Evolutionary conservation across 257 asterid species (phyloP).

Genomic region (Datura wrightii): DNA sequence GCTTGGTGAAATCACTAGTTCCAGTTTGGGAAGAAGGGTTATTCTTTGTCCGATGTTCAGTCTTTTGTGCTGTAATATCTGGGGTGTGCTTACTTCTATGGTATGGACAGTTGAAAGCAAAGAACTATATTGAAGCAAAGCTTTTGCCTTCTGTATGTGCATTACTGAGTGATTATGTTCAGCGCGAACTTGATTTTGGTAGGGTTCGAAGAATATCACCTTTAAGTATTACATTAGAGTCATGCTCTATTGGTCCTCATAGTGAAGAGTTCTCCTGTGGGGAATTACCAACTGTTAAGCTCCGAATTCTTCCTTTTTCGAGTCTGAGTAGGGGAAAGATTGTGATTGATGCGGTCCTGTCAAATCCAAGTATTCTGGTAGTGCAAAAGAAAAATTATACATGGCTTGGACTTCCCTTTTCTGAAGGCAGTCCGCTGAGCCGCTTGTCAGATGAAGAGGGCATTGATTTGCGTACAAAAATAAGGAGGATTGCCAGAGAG

Average conservation of each 20-base stretch:
- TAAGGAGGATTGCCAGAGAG: constrained; percentile 85
- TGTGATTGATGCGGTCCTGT: constrained; percentile 85
- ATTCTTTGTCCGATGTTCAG: constrained; percentile 80
- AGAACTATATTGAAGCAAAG: constrained; percentile 72
- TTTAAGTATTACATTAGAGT: constrained; percentile 87
- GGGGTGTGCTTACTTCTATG: constrained; percentile 82
- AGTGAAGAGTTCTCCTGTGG: constrained; percentile 91
- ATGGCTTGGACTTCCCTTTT: constrained; percentile 91
- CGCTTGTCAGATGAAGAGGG: constrained; percentile 90
- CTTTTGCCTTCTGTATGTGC: constrained; percentile 83
- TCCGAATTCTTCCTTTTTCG: constrained; percentile 86
- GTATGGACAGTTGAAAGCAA: constrained; percentile 85
- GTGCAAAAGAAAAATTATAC: constrained; percentile 83
- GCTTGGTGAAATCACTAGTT: constrained; percentile 62
- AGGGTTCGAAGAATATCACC: constrained; percentile 89
- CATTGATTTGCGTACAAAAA: constrained; percentile 85
- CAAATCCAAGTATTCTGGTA: constrained; percentile 76
- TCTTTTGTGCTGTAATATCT: constrained; percentile 77
- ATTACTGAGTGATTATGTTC: constrained; percentile 65
- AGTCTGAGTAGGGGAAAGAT: constrained; percentile 90
- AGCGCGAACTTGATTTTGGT: constrained; percentile 91
- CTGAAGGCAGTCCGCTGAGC: constrained; percentile 66
- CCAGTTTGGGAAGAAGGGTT: constrained; percentile 93
- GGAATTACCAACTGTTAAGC: constrained; percentile 79
- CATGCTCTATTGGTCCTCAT: constrained; percentile 92